phyloP scores from a whole-genome alignment of 2,329 filamentous ascomycete genomes.

The Cercospora brassicicola region DNA sequence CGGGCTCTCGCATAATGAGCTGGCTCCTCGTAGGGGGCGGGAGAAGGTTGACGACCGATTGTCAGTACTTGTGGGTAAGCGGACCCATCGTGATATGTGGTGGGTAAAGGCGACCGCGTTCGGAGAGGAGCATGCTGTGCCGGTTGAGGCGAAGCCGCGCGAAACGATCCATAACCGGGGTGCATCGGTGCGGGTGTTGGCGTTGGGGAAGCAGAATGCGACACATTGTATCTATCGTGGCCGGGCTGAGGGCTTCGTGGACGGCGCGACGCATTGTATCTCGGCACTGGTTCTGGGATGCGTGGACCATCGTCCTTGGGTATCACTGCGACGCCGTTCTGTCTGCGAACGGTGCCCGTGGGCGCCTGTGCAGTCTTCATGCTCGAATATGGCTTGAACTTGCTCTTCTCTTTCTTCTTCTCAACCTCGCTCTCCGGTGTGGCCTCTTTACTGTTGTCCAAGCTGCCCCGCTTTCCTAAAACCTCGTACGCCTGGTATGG shows the following conservation, averaged over 20 bases:
- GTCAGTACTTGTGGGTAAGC: slow-evolving; percentile 37
- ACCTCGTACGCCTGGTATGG: slow-evolving; percentile 63
- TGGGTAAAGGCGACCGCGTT: slow-evolving; percentile 47
- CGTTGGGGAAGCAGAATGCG: slow-evolving; percentile 43
- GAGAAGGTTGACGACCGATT: slow-evolving; percentile 33
- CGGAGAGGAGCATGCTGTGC: slow-evolving; percentile 34
- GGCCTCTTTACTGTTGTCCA: slow-evolving; percentile 33
- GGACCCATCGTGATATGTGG: slow-evolving; percentile 39
- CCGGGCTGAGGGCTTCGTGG: slow-evolving; percentile 30
- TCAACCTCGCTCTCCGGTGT: slow-evolving; percentile 36
- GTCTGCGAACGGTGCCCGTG: slow-evolving; percentile 34
- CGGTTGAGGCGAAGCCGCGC: slow-evolving; percentile 35
- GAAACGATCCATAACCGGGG: slow-evolving; percentile 33
- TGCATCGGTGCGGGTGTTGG: slow-evolving; percentile 39
- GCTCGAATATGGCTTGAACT: slow-evolving; percentile 51
- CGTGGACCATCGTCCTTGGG: slow-evolving; percentile 32
- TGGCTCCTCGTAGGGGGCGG: slow-evolving; percentile 32
- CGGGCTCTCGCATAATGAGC: slow-evolving; percentile 25
- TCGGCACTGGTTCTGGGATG: slow-evolving; percentile 38
- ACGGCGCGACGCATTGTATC: slow-evolving; percentile 28
- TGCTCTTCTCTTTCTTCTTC: slow-evolving; percentile 40
- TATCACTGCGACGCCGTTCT: slow-evolving; percentile 23
- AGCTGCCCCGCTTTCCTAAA: slow-evolving; percentile 26
- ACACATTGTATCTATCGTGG: slow-evolving; percentile 16
- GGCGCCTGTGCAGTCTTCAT: slow-evolving; percentile 51